These are phyloP conservation scores for Botryosphaeria dothidea DNA, from an alignment of 2,329 filamentous ascomycete species.

Conservation along the genomic window DNA sequence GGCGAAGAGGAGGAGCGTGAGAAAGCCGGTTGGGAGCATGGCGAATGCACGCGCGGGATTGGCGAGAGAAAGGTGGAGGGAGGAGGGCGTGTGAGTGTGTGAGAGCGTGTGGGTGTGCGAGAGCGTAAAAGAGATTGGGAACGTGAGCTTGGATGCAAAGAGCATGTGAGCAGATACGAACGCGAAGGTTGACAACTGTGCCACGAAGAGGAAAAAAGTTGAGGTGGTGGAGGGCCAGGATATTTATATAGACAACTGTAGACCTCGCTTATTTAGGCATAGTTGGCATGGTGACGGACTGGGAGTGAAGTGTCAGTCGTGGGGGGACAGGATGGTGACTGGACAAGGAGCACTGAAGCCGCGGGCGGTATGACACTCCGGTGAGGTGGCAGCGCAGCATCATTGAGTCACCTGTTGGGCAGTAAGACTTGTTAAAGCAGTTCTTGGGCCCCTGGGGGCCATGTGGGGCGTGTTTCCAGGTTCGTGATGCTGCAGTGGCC, in stretches of 20 bases:
- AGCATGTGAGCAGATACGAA: neutral
- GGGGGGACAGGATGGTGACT: neutral
- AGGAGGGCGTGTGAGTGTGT: neutral
- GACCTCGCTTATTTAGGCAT: neutral
- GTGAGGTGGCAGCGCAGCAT: neutral
- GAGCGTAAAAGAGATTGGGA: neutral
- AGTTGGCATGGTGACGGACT: neutral
- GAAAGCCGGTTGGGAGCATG: neutral
- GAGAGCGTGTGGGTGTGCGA: neutral
- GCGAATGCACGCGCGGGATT: neutral
- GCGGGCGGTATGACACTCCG: neutral
- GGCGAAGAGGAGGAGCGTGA: neutral
- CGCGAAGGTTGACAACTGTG: neutral
- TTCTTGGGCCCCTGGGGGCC: neutral
- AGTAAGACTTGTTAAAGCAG: neutral
- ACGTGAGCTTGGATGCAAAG: neutral
- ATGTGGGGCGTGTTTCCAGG: neutral
- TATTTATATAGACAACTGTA: neutral
- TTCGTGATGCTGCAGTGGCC: neutral
- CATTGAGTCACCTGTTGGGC: neutral
- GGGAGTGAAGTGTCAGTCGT: neutral
- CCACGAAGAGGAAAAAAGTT: neutral
- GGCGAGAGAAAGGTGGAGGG: neutral
- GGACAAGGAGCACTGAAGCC: neutral
- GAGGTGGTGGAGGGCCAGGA: neutral